These are phyloP conservation scores for Eutypa lata DNA, from an alignment of 2,329 filamentous ascomycete genomes.

Conservation along the genomic window DNA sequence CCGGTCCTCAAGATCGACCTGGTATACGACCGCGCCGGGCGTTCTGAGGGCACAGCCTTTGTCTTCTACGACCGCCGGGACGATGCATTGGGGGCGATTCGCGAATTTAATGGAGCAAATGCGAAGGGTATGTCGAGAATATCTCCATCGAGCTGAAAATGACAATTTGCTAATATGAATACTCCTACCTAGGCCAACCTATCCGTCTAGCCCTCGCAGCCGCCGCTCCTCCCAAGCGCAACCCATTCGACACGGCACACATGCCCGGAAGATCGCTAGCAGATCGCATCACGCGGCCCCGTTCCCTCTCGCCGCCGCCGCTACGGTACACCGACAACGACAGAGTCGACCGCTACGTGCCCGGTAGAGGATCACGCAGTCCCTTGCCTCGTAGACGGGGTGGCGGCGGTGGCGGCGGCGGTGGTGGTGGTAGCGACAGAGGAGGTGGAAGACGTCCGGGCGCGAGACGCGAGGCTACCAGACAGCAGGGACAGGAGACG, in stretches of 20 bases:
- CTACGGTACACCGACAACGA: slow-evolving; percentile 45
- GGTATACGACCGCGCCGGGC: slow-evolving; percentile 81
- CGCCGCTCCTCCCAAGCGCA: slow-evolving; percentile 46
- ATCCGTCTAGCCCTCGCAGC: slow-evolving; percentile 71
- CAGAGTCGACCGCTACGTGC: slow-evolving; percentile 78
- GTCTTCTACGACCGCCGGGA: slow-evolving; percentile 72
- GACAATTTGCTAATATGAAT: slow-evolving; percentile 3
- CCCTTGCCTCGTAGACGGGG: slow-evolving; percentile 52
- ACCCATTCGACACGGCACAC: slow-evolving; percentile 55
- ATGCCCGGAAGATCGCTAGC: slow-evolving; percentile 56
- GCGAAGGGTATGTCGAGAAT: slow-evolving; percentile 61
- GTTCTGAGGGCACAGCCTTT: slow-evolving; percentile 80
- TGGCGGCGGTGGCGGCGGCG: slow-evolving; percentile 41
- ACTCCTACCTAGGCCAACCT: slow-evolving; percentile 66
- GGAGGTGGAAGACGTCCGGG: slow-evolving; percentile 41
- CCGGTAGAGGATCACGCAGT: slow-evolving; percentile 56
- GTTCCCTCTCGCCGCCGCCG: slow-evolving; percentile 58
- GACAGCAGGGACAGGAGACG: slow-evolving; percentile 38
- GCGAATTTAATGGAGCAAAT: slow-evolving; percentile 84
- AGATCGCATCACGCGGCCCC: slow-evolving; percentile 64
- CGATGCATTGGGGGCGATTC: slow-evolving; percentile 72
- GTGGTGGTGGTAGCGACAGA: slow-evolving; percentile 43
- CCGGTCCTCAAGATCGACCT: slow-evolving; percentile 67
- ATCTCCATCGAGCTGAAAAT: neutral
- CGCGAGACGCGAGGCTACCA: slow-evolving; percentile 43